phyloP scores from a whole-genome alignment of 257 asterid species.

The Gentiana dahurica region DNA sequence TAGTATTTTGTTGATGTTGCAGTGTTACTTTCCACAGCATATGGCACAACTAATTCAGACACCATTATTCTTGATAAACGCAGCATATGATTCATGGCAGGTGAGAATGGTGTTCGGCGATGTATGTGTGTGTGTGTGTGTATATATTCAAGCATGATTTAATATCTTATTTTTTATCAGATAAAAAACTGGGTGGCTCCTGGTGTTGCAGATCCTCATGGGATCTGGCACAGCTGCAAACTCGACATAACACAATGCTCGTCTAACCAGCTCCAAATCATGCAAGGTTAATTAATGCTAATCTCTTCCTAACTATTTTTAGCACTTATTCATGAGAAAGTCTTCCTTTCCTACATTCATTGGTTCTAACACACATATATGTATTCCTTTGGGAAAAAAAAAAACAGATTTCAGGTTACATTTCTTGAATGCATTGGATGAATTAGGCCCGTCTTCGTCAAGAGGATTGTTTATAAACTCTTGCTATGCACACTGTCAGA shows the following conservation, averaged over 20 bases:
- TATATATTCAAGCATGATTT: too few relatives aligned
- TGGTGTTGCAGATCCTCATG: conserved; percentile 61
- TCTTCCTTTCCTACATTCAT: too few relatives aligned
- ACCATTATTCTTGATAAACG: conserved; percentile 65
- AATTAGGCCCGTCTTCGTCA: too few relatives aligned
- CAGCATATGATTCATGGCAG: conserved; percentile 95
- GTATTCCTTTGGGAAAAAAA: too few relatives aligned
- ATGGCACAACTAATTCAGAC: conserved; percentile 51
- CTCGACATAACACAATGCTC: conserved; percentile 51
- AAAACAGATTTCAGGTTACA: too few relatives aligned
- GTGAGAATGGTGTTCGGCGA: conserved; percentile 22
- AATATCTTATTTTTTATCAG: conserved; percentile 21
- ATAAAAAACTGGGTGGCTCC: conserved; percentile 70
- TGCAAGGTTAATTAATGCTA: conserved; percentile 50
- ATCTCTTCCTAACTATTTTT: neutral
- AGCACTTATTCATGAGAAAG: neutral
- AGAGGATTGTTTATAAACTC: too few relatives aligned
- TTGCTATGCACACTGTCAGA: too few relatives aligned
- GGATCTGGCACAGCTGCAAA: conserved; percentile 62
- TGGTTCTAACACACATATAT: too few relatives aligned
- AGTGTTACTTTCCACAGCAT: too few relatives aligned
- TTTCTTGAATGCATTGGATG: too few relatives aligned
- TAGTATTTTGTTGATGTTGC: too few relatives aligned
- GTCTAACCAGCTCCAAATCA: conserved; percentile 34
- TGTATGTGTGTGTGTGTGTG: neutral